Evolutionary conservation across 495 filamentous ascomycete species (phyloP), one percentile per base, ranked within the genome.

Genomic region (Daldinia concentrica): DNA sequence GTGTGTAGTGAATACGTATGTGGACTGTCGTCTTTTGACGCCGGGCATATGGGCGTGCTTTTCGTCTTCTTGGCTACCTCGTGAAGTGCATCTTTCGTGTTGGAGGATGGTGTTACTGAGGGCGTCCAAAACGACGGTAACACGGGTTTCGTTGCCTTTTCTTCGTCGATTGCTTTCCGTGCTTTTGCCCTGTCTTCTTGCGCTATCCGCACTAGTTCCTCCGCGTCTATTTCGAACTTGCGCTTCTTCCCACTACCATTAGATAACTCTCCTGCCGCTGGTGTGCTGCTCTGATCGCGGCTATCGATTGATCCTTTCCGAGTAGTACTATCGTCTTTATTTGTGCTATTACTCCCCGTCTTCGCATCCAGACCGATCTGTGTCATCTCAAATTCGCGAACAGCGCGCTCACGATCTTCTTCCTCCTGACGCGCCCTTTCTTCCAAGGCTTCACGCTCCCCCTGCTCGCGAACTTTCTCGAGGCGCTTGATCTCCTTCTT

Each of bases 111-210:
- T 0, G 92, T 95, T 32, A 96, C 82, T 1, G 92, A 91, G 0
- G 95, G 95, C 0, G 96, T 90, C 95, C 95, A 99, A 82, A 98
- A 98, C 3, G 94, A 95, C 0, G 93, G 93, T 0, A 97, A 81
- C n/a, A 87, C 89, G 0, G 89, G 89, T 75, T 92, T 91, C 0
- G 87, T 85, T 0, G 88, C 86, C 85, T 94, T 94, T 75, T 97
- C 92, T 51, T 87, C 87, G 63, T 91, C 88, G 64, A 95, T 81
- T 37, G 87, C 87, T 63, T 83, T 85, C 73, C 88, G 88, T 17
- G 91, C 88, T 76, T 90, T 89, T 55, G 87, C 85, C 73, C 86
- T 81, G 76, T 95, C 93, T 60, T 91, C 89, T 27, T 81, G 78
- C 9, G 89, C 91, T 69, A 93, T 89, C 8, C 89, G 83, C 55